Conservation (phyloP, 2,329 filamentous ascomycete species). For the Coniochaeta ligniaria region DNA sequence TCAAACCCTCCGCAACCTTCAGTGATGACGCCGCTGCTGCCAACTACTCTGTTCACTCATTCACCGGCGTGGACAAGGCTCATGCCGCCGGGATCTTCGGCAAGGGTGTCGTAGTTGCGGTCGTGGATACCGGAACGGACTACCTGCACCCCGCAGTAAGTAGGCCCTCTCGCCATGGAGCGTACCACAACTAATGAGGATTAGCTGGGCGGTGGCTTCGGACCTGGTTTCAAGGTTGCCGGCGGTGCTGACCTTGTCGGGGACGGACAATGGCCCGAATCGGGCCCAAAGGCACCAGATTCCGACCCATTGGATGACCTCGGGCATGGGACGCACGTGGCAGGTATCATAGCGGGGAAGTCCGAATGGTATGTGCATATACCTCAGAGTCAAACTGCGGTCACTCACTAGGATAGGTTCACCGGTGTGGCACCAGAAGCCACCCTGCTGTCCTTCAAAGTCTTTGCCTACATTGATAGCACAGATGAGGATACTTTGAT, state of each 20-base stretch:
- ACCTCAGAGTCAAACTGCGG: background rate
- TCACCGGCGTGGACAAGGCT: conserved; percentile 10
- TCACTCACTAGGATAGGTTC: background rate
- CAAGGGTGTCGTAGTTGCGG: conserved; percentile 19
- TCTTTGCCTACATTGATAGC: conserved; percentile 14
- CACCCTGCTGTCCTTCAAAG: conserved; percentile 20
- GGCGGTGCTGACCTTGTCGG: conserved; percentile 5
- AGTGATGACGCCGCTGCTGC: conserved; percentile 9
- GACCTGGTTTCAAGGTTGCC: conserved; percentile 5
- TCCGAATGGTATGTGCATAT: conserved; percentile 1
- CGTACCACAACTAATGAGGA: background rate
- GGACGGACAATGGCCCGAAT: background rate
- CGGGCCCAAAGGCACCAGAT: background rate
- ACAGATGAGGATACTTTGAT: conserved; percentile 22
- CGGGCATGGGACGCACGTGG: conserved; percentile 6
- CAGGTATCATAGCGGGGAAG: conserved; percentile 5
- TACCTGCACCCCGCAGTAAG: conserved; percentile 23
- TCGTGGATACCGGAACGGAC: conserved; percentile 28
- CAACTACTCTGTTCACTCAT: conserved; percentile 1
- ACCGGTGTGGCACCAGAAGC: conserved; percentile 19
- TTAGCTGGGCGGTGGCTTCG: conserved; percentile 5
- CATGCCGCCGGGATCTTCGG: conserved; percentile 22
- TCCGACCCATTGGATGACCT: background rate
- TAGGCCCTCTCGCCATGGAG: conserved; percentile 2
- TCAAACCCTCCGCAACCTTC: conserved; percentile 6